A percentile compares a stretch with the other conserved stretches of the same genome.
These are phyloP conservation scores for Metschnikowia dekortorum DNA, from an alignment of 805 yeast species.

Conservation along the genomic window DNA sequence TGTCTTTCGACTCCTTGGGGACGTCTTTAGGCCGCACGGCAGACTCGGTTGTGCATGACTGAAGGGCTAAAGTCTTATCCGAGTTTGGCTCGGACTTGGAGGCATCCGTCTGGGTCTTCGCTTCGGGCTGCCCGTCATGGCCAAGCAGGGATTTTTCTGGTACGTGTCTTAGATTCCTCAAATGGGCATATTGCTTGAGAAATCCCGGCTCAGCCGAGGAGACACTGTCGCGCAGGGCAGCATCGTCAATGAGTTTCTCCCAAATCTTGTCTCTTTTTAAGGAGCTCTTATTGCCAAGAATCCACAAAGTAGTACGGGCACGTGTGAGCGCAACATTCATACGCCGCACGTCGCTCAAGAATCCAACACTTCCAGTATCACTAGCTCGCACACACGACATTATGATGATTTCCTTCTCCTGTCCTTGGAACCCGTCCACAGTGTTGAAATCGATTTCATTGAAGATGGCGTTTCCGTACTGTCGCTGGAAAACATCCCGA, in stretches of 20 bases:
- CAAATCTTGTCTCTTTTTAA: slow-evolving; percentile 65
- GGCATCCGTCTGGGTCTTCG: neutral
- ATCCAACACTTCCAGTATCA: slow-evolving; percentile 69
- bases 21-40: no score
- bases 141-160: neutral
- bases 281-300: slow-evolving; percentile 74
- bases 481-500: slow-evolving; percentile 50
- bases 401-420: slow-evolving; percentile 89
- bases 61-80: no score
- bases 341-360: slow-evolving; percentile 84
- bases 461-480: slow-evolving; percentile 60
- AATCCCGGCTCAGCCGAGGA: slow-evolving; percentile 35
- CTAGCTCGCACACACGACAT: slow-evolving; percentile 94
- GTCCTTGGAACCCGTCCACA: slow-evolving; percentile 97
- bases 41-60: no score
- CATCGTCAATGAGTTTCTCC: slow-evolving; percentile 65
- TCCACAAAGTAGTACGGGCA: slow-evolving; percentile 89
- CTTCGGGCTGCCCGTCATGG: neutral
- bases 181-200: slow-evolving; percentile 13
- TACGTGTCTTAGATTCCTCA: neutral
- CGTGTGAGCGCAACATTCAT: slow-evolving; percentile 97
- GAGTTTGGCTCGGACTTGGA: neutral
- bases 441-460: slow-evolving; percentile 83
- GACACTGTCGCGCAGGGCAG: slow-evolving; percentile 43
- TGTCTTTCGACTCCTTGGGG: no score